These are phyloP conservation scores for Takakia lepidozioides DNA, from an alignment of 225 moss, liverwort and hornwort genomes.

Conservation along the genomic window DNA sequence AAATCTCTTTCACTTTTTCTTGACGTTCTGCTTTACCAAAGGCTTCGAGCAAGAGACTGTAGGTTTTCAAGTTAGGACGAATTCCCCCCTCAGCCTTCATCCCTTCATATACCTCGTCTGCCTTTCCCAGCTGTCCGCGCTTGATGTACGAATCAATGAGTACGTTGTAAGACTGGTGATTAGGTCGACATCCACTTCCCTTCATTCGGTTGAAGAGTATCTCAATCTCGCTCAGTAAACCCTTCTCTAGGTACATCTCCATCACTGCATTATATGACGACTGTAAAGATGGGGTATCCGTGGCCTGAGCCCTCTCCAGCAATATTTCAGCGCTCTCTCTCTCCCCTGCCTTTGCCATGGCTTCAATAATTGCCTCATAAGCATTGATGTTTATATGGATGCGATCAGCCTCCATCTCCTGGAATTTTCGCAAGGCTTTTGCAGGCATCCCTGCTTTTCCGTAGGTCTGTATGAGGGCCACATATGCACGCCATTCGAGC, in stretches of 20 bases:
- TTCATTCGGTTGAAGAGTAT: constrained; percentile 58
- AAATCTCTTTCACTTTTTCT: constrained; percentile 48
- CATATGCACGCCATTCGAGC: constrained; percentile 55
- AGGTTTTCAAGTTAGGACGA: constrained; percentile 49
- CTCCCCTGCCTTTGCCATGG: constrained; percentile 35
- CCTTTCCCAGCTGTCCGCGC: constrained; percentile 47
- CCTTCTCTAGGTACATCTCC: constrained; percentile 59
- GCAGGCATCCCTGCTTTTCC: constrained; percentile 55
- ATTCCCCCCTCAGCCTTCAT: constrained; percentile 41
- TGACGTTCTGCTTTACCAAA: constrained; percentile 35
- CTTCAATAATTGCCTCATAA: constrained; percentile 65
- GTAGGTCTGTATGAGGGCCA: constrained; percentile 70
- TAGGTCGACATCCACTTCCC: constrained; percentile 54
- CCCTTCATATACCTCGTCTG: constrained; percentile 46
- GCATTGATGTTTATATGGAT: constrained; percentile 38
- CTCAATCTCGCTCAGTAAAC: constrained; percentile 42
- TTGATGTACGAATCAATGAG: constrained; percentile 63
- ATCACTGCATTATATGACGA: constrained; percentile 58
- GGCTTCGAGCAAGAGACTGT: constrained; percentile 63
- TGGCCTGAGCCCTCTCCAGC: constrained; percentile 51
- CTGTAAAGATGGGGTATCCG: constrained; percentile 48
- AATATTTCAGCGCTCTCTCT: constrained; percentile 43
- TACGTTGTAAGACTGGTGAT: constrained; percentile 59
- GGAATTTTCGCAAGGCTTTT: constrained; percentile 47
- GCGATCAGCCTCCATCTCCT: constrained; percentile 50